phyloP scores from a whole-genome alignment of 148 eudicot genomes.

The Spergularia bocconei region DNA sequence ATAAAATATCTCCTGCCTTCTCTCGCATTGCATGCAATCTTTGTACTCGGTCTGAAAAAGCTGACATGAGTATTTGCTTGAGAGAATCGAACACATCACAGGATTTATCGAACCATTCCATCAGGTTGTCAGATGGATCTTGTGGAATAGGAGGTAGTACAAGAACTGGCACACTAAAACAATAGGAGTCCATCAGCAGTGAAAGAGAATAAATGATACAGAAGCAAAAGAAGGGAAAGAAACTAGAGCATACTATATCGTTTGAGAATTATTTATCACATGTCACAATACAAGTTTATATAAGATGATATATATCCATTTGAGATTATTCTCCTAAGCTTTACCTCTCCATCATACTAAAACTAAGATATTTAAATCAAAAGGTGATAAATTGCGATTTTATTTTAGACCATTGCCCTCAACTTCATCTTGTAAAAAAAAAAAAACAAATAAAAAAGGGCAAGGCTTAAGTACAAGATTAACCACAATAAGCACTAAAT shows the following conservation, averaged over 20 bases:
- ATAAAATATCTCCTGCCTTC: slow-evolving; percentile 67
- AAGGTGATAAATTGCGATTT: too few relatives aligned
- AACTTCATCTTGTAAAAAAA: too few relatives aligned
- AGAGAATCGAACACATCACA: slow-evolving; percentile 54
- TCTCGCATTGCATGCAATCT: slow-evolving; percentile 67
- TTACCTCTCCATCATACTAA: background rate
- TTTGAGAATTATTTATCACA: too few relatives aligned
- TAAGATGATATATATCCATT: background rate
- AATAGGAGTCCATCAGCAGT: slow-evolving; percentile 19
- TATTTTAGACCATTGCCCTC: too few relatives aligned
- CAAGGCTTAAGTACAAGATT: too few relatives aligned
- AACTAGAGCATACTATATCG: too few relatives aligned
- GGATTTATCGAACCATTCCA: slow-evolving; percentile 76
- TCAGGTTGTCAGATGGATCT: slow-evolving; percentile 74
- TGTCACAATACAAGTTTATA: too few relatives aligned
- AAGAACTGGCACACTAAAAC: slow-evolving; percentile 74
- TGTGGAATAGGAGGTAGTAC: slow-evolving; percentile 81
- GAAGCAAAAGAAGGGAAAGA: background rate
- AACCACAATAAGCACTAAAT: background rate
- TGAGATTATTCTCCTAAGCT: background rate
- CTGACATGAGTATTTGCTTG: slow-evolving; percentile 55
- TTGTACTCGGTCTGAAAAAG: slow-evolving; percentile 57
- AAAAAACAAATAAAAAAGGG: too few relatives aligned
- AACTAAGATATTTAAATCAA: too few relatives aligned
- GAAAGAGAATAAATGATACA: background rate